These are phyloP conservation scores for Fraxinus albicans DNA, from an alignment of 305 asterid genomes.

Conservation along the genomic window DNA sequence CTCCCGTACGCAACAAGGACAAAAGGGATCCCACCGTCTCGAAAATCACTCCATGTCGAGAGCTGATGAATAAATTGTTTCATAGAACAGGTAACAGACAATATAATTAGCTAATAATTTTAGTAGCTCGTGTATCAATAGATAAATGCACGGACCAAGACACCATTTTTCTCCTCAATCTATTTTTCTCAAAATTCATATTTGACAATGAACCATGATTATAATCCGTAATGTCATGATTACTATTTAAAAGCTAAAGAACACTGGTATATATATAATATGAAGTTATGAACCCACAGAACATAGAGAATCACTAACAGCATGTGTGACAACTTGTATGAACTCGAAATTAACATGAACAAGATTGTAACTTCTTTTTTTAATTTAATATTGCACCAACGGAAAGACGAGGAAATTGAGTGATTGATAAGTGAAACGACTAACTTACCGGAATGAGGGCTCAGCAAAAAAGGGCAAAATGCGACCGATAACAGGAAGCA, in stretches of 20 bases:
- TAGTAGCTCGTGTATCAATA: not conserved
- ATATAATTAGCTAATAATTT: not conserved
- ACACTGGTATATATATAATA: too few relatives aligned
- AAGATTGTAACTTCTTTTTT: not conserved
- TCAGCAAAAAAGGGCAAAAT: conserved; percentile 70
- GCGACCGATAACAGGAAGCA: conserved; percentile 77
- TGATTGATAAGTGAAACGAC: conserved; percentile 11
- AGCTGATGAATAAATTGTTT: conserved; percentile 35
- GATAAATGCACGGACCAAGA: not conserved
- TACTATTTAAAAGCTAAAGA: not conserved
- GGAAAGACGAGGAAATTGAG: not conserved
- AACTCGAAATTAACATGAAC: not conserved
- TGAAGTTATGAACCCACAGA: conserved; percentile 4
- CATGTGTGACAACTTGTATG: not conserved
- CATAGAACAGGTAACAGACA: not conserved
- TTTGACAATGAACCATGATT: not conserved
- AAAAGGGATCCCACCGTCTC: conserved; percentile 75
- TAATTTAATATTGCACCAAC: not conserved
- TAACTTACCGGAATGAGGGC: conserved; percentile 61
- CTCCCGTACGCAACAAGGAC: conserved; percentile 79
- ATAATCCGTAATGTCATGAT: not conserved
- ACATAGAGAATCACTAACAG: not conserved
- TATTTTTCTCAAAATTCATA: not conserved
- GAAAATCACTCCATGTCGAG: conserved; percentile 61
- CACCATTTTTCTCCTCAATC: not conserved